Evolutionary conservation across 2,329 filamentous ascomycete species (phyloP).

Genomic region (Ascochyta rabiei): DNA sequence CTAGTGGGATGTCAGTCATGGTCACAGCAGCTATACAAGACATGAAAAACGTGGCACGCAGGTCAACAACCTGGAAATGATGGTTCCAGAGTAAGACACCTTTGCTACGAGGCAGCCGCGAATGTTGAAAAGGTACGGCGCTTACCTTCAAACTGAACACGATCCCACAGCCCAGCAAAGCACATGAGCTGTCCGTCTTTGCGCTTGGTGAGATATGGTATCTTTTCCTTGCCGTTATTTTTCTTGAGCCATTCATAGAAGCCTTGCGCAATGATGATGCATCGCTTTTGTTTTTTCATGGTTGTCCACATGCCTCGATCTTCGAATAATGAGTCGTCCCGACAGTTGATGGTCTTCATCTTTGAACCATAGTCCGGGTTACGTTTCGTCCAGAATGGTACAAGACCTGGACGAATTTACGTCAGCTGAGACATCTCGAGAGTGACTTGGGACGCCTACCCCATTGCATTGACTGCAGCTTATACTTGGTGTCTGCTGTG

Average conservation of each 20-base stretch:
- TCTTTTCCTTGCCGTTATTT: constrained; percentile 74
- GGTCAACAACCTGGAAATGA: constrained; percentile 22
- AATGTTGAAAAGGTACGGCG: constrained; percentile 7
- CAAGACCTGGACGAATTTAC: constrained; percentile 58
- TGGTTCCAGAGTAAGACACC: constrained; percentile 16
- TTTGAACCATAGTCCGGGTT: constrained; percentile 77
- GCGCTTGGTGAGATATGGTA: constrained; percentile 83
- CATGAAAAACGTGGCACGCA: constrained; percentile 27
- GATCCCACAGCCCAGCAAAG: constrained; percentile 92
- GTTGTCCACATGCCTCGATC: constrained; percentile 85
- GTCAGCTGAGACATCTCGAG: constrained; percentile 20
- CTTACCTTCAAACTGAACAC: constrained; percentile 77
- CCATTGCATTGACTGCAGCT: constrained; percentile 94
- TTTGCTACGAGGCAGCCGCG: neutral
- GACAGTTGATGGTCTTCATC: constrained; percentile 93
- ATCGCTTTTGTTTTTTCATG: constrained; percentile 90
- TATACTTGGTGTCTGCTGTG: constrained; percentile 65
- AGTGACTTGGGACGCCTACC: constrained; percentile 49
- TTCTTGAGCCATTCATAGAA: constrained; percentile 97
- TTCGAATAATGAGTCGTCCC: constrained; percentile 80
- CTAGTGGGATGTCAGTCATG: constrained; percentile 47
- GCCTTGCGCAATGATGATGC: constrained; percentile 85
- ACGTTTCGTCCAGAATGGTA: constrained; percentile 92
- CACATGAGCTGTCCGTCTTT: constrained; percentile 85
- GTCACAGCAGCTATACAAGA: constrained; percentile 19